Evolutionary conservation across 176 grass and related monocot species (phyloP), one percentile per base, ranked within the genome.

Genomic region (Oropetium thomaeum): DNA sequence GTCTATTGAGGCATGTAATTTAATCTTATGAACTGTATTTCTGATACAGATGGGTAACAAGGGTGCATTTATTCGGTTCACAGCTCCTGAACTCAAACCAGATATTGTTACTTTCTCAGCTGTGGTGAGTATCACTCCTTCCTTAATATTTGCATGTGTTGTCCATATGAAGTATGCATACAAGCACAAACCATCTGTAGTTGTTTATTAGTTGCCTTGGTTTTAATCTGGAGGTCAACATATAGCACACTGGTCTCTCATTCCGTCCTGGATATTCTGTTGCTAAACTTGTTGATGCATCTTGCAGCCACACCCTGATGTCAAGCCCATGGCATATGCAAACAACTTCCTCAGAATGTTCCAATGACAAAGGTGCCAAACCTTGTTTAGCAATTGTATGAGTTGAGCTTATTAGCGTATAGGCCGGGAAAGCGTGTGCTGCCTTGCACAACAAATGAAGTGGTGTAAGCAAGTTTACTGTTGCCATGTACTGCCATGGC

Each of bases 31-130:
- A 48, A 57, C 38, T 69, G 44, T 16, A 20, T 63, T 72, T 61
- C 62, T 76, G 52, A 71, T 81, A 63, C 88, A 89, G 96, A 99
- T 99, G 89, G 92, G 82, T 44, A 99, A 99, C 80, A 99, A 90
- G 75, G 96, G 96, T 80, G 96, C 92, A 78, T 92, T 88, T 80
- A 92, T 99, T 75, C 89, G 74, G 58, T 92, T 92, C 22, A 74
- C 60, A 29, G 82, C 87, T 71, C 89, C 89, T 27, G 87, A 83
- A 62, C 58, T 99, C 51, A 99, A 90, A 64, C 89, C 87, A 15
- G 87, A 92, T 80, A 92, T 90, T 45, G 51, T 59, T 69, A 79
- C 77, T 34, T 79, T 79, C 65, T 45, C 77, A 59, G 76, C 76
- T 16, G 76, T 79, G 55, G 53, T 57, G 10, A 12, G 53, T 57